A percentile compares a stretch with the other conserved stretches of the same genome.
Evolutionary conservation across 768 basidiomycete genomes (phyloP).

Genomic region (Tephrocybe rancida): DNA sequence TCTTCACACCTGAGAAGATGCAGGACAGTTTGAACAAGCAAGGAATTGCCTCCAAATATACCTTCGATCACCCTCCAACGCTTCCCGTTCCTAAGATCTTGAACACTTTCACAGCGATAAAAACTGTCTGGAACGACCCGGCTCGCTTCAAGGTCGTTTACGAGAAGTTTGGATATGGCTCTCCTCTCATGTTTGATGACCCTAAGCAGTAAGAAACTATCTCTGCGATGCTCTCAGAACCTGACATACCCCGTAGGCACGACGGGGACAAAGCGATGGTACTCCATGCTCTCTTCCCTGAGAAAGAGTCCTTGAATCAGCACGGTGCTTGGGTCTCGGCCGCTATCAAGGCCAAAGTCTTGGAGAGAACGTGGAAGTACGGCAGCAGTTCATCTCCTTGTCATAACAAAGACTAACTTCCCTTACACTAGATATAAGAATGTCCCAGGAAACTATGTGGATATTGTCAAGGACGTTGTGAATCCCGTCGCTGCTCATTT

Average conservation of each 20-base stretch:
- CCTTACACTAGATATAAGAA: slow-evolving; percentile 26
- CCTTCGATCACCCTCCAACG: slow-evolving; percentile 38
- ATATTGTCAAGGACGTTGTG: no score
- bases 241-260: slow-evolving; percentile 28
- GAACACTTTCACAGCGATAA: slow-evolving; percentile 36
- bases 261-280: slow-evolving; percentile 30
- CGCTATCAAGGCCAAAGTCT: slow-evolving; percentile 28
- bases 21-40: slow-evolving; percentile 38
- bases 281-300: slow-evolving; percentile 38
- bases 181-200: slow-evolving; percentile 42
- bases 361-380: slow-evolving; percentile 32
- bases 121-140: no score
- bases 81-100: slow-evolving; percentile 30
- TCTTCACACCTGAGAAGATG: no score
- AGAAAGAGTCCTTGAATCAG: slow-evolving; percentile 27
- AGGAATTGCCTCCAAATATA: slow-evolving; percentile 39
- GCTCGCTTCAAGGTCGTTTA: slow-evolving; percentile 42
- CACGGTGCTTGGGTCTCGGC: slow-evolving; percentile 32
- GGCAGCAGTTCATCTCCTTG: not conserved
- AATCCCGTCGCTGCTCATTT: slow-evolving; percentile 44
- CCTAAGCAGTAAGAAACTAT: slow-evolving; percentile 25
- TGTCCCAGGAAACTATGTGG: slow-evolving; percentile 37
- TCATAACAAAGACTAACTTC: not conserved
- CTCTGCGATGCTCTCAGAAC: no score
- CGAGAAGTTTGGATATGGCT: slow-evolving; percentile 42